phyloP scores from a whole-genome alignment of 1,139 yeast genomes.

The Magnusiomyces tetraspermus region DNA sequence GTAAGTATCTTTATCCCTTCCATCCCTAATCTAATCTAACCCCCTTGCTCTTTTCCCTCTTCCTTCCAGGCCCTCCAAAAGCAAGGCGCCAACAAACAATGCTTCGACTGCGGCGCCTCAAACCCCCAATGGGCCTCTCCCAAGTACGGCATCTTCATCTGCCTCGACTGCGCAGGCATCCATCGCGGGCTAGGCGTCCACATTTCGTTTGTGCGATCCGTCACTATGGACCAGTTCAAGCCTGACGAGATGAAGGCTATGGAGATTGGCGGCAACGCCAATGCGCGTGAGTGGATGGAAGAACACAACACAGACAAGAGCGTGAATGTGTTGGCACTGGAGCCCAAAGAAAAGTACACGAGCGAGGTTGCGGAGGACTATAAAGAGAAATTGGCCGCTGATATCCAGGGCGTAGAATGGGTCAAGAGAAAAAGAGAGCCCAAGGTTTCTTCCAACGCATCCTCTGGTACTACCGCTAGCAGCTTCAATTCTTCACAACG shows the following conservation, averaged over 20 bases:
- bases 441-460: background rate
- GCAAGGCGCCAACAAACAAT: slow-evolving; percentile 61
- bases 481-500: background rate
- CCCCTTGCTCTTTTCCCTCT: background rate
- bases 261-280: slow-evolving; percentile 86
- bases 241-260: slow-evolving; percentile 78
- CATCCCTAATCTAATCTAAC: background rate
- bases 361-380: slow-evolving; percentile 92
- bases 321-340: slow-evolving; percentile 43
- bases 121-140: slow-evolving; percentile 99
- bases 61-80: slow-evolving; percentile 50
- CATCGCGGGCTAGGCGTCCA: slow-evolving; percentile 96
- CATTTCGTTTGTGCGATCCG: slow-evolving; percentile 86
- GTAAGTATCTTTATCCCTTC: slow-evolving; percentile 12
- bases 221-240: slow-evolving; percentile 90
- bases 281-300: slow-evolving; percentile 68
- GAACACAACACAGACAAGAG: slow-evolving; percentile 68
- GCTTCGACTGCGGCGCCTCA: slow-evolving; percentile 89
- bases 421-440: slow-evolving; percentile 56
- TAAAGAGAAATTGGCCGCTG: slow-evolving; percentile 67
- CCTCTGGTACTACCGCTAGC: slow-evolving; percentile 16
- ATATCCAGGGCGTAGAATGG: slow-evolving; percentile 65
- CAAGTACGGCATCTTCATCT: slow-evolving; percentile 86
- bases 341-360: slow-evolving; percentile 70
- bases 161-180: slow-evolving; percentile 93